phyloP scores from a whole-genome alignment of 441 rosid species.

The Raphanus hybrid region DNA sequence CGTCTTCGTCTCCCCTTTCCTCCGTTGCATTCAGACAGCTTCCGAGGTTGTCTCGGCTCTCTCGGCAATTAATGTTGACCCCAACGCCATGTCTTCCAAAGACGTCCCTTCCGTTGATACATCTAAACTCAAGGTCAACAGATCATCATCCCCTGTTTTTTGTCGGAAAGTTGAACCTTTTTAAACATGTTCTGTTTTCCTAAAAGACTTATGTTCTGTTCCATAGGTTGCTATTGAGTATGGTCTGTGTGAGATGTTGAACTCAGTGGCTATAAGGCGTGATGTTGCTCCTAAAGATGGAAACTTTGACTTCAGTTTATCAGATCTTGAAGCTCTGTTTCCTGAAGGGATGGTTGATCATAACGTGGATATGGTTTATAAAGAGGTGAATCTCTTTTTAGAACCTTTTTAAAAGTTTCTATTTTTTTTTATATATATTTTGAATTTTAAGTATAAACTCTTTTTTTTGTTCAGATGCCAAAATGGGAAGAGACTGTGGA shows the following conservation, averaged over 20 bases:
- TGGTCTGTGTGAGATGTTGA: not conserved
- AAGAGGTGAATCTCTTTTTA: constrained; percentile 53
- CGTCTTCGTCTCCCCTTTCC: constrained; percentile 82
- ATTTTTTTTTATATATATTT: not conserved
- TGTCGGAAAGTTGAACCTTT: not conserved
- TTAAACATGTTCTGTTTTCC: not conserved
- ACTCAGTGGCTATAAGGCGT: not conserved
- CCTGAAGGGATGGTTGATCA: constrained; percentile 75
- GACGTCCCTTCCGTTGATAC: not conserved
- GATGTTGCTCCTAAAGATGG: constrained; percentile 68
- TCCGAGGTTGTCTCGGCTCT: constrained; percentile 62
- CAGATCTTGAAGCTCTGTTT: constrained; percentile 72
- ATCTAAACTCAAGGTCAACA: constrained; percentile 6
- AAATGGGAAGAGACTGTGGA: constrained; percentile 73
- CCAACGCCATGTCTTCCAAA: constrained; percentile 2
- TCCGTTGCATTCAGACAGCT: constrained; percentile 91
- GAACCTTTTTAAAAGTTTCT: not conserved
- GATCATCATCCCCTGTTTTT: not conserved
- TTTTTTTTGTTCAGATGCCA: constrained; percentile 62
- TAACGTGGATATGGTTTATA: constrained; percentile 51
- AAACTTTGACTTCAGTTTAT: constrained; percentile 55
- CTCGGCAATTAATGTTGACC: constrained; percentile 13
- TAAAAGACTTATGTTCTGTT: not conserved
- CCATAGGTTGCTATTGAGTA: not conserved
- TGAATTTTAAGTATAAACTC: not conserved